Conservation (phyloP, 2,329 filamentous ascomycete species). For the Arthrobotrys entomopaga region DNA sequence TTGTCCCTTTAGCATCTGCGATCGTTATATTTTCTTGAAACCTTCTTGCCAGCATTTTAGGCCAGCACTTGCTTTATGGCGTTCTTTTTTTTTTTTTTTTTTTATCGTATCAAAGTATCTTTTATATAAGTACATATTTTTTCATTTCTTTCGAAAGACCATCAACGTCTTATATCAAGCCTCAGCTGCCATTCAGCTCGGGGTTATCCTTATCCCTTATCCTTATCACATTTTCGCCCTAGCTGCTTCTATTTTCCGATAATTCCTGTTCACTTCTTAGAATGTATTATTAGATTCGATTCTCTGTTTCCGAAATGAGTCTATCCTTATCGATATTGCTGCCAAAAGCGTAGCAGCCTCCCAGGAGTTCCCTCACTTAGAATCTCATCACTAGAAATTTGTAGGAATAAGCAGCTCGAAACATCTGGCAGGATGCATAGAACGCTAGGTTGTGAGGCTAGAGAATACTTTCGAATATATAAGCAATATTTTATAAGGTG, state of each 20-base stretch:
- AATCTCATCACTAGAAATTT: neutral
- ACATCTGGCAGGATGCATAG: too few relatives aligned
- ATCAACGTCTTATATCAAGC: neutral
- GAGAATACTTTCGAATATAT: slow-evolving; percentile 6
- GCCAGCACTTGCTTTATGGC: slow-evolving; percentile 1
- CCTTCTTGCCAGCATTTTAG: neutral
- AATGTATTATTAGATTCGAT: slow-evolving; percentile 53
- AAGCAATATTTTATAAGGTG: too few relatives aligned
- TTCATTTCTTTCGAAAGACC: neutral
- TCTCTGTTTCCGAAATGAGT: slow-evolving; percentile 28
- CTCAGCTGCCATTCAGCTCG: slow-evolving; percentile 28
- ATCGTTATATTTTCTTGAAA: slow-evolving; percentile 6
- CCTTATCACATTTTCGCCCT: slow-evolving; percentile 1
- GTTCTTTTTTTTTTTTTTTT: slow-evolving; percentile 4
- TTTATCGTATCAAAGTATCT: slow-evolving; percentile 5
- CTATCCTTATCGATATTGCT: slow-evolving; percentile 16
- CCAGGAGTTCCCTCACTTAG: slow-evolving; percentile 26
- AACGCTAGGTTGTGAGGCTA: too few relatives aligned
- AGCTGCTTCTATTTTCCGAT: slow-evolving; percentile 14
- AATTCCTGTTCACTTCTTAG: slow-evolving; percentile 32
- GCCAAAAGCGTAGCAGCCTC: slow-evolving; percentile 8
- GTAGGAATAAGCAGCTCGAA: too few relatives aligned
- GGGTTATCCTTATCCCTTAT: slow-evolving; percentile 8
- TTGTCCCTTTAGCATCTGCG: slow-evolving; percentile 5
- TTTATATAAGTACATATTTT: too few relatives aligned